Conservation (phyloP, 306 rosid species). For the Malus fusca region DNA sequence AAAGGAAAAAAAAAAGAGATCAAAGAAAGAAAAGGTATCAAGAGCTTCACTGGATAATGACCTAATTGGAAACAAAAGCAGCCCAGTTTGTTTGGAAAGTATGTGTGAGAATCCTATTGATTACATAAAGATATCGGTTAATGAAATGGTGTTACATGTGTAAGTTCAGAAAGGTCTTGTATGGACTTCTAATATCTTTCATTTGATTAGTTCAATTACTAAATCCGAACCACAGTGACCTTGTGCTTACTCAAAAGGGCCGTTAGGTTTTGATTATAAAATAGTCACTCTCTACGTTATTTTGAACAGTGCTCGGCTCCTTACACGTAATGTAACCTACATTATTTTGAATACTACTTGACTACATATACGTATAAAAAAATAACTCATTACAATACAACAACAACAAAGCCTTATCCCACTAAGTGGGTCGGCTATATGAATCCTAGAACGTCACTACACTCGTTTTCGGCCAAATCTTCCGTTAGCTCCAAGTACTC, state of each 20-base stretch:
- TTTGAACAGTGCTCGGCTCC: not conserved
- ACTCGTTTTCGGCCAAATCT: too few relatives aligned
- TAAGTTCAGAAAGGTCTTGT: slow-evolving; percentile 12
- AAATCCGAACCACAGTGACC: slow-evolving; percentile 11
- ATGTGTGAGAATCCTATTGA: not conserved
- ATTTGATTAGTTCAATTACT: slow-evolving; percentile 10
- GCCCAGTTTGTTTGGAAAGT: slow-evolving; percentile 13
- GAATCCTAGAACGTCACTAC: too few relatives aligned
- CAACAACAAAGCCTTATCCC: too few relatives aligned
- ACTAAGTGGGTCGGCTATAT: too few relatives aligned
- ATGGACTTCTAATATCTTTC: slow-evolving; percentile 2
- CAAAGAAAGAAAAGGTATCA: not conserved
- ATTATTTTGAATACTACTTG: not conserved
- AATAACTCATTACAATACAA: too few relatives aligned
- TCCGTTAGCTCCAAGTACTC: too few relatives aligned
- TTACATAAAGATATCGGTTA: slow-evolving; percentile 4
- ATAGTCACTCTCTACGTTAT: not conserved
- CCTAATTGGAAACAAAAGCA: slow-evolving; percentile 10
- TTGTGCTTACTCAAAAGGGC: slow-evolving; percentile 12
- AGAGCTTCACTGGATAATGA: not conserved
- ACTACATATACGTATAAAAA: too few relatives aligned
- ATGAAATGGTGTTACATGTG: not conserved
- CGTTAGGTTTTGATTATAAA: slow-evolving; percentile 1
- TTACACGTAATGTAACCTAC: not conserved
- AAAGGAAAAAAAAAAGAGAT: not conserved